Evolutionary conservation across 768 basidiomycete genomes (phyloP), one percentile per base, ranked within the genome.

Genomic region (Lactifluus rugatus): DNA sequence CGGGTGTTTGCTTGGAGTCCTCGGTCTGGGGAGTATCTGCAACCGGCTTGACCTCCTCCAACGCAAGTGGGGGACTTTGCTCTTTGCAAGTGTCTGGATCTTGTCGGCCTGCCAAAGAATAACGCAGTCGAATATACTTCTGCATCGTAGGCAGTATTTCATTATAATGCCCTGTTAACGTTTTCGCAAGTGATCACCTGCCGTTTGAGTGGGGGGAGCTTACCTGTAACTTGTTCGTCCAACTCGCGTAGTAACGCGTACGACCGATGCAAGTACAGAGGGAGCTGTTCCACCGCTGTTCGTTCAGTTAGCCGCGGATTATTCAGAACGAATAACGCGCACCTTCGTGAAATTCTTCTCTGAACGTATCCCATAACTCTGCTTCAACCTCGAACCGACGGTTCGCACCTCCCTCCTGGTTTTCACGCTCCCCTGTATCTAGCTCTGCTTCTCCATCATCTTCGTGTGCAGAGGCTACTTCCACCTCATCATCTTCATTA

Each of bases 341-440:
- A 56, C 62, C 47, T 52, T 62, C 62, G 17, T 62, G 62, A 41
- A 52, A 62, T 47, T 62, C 62, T 16, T 62, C 62, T 36, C 58
- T 53, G 10, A 62, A 62, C 21, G 45, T 34, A 37, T 62, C 62
- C 58, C 62, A 56, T 21, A 61, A 36, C 19, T 61, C 62, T 5
- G 42, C 34, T 34, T 53, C 48, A 10, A 60, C 49, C 44, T 60
- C 54, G 21, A 52, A 28, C 37, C 14, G 34, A 41, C 10, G 42
- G 36, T 47, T 41, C 11, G 37, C 45, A 16, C 41, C 49, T 5
- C 48, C 34, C 16, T 47, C 42, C 23, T 36, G 41, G 37, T 11
- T 9, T 32, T 46, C 47, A 11, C 34, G 28, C 36, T 28, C 31
- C 31, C 41, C 34, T 10, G 36, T 5, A 28, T 56, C 49, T n/a